Conservation (phyloP, 2,329 filamentous ascomycete species). For the Boeremia exigua region DNA sequence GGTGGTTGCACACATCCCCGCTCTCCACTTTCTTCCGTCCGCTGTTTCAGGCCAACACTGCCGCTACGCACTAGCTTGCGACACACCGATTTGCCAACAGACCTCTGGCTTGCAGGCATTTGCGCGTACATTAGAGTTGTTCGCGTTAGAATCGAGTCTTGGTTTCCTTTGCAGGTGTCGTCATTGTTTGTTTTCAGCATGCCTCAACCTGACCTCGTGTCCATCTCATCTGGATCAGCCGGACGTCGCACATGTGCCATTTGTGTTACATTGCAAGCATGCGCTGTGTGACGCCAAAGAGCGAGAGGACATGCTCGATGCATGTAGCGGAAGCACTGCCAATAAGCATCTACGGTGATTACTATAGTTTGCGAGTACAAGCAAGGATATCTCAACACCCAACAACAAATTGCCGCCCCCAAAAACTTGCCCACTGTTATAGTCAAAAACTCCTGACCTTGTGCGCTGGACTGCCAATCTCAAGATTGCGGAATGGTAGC, state of each 20-base stretch:
- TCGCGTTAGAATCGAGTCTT: background rate
- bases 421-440: background rate
- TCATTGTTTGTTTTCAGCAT: constrained; percentile 12
- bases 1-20: constrained; percentile 14
- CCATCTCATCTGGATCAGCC: constrained; percentile 20
- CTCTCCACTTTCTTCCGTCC: constrained; percentile 26
- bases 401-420: constrained; percentile 8
- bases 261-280: constrained; percentile 31
- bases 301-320: constrained; percentile 26
- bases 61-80: constrained; percentile 22
- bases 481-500: constrained; percentile 6
- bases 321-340: constrained; percentile 15
- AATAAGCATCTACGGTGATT: constrained; percentile 14
- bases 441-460: background rate
- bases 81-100: constrained; percentile 29
- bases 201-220: constrained; percentile 20
- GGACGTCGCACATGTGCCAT: constrained; percentile 22
- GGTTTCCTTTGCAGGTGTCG: background rate
- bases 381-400: constrained; percentile 35
- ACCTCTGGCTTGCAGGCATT: background rate
- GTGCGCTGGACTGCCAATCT: background rate
- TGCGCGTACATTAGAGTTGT: background rate
- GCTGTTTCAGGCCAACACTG: constrained; percentile 34
- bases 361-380: constrained; percentile 25
- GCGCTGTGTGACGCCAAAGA: constrained; percentile 28